Conservation (phyloP, 768 basidiomycete genomes). For the Cyathus striatus region DNA sequence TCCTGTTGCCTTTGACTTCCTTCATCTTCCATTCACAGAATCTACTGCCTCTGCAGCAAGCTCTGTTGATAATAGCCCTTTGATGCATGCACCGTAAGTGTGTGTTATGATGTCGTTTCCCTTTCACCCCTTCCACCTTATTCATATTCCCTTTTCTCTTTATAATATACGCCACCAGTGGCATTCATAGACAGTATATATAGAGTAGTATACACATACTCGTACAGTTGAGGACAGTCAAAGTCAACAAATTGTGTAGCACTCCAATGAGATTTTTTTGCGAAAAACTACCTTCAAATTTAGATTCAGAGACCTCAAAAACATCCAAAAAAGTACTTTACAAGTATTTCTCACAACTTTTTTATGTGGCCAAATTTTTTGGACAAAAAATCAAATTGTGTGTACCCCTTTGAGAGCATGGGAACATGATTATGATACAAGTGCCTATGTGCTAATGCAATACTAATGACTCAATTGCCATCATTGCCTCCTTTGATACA, state of each 20-base stretch:
- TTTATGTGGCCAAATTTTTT: conserved; percentile 1
- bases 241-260: conserved; percentile 3
- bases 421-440: background rate
- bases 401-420: background rate
- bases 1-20: too few species aligned
- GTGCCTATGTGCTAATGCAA: background rate
- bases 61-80: too few species aligned
- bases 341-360: background rate
- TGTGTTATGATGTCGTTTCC: too few species aligned
- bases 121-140: too few species aligned
- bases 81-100: too few species aligned
- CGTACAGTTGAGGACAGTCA: conserved; percentile 7
- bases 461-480: conserved; percentile 3
- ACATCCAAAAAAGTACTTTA: background rate
- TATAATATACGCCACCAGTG: too few species aligned
- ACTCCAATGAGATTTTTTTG: conserved; percentile 3
- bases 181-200: too few species aligned
- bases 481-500: conserved; percentile 19
- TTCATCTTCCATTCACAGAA: too few species aligned
- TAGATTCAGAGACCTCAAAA: background rate
- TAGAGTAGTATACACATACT: too few species aligned
- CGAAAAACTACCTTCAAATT: conserved; percentile 1
- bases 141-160: too few species aligned
- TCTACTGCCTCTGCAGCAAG: too few species aligned
- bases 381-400: background rate